These are phyloP conservation scores for Aphanomyces cochlioides DNA, from an alignment of 352 stramenopile genomes.

Conservation along the genomic window DNA sequence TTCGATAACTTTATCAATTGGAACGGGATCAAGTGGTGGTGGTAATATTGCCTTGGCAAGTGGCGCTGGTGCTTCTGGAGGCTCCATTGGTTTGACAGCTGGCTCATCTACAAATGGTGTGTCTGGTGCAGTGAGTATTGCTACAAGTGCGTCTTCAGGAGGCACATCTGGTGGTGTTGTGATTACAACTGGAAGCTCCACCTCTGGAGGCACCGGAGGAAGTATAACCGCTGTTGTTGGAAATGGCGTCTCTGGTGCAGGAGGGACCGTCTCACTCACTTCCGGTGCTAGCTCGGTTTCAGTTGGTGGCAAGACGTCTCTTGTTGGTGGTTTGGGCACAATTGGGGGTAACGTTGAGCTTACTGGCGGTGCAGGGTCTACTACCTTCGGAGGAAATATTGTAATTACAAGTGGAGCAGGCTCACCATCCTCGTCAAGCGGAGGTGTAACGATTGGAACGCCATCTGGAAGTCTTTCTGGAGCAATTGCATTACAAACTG, in stretches of 20 bases:
- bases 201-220: constrained; percentile 32
- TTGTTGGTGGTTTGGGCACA: constrained; percentile 52
- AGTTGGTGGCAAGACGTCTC: constrained; percentile 44
- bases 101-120: constrained; percentile 8
- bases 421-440: constrained; percentile 31
- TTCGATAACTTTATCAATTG: constrained; percentile 28
- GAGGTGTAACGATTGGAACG: constrained; percentile 15
- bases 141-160: constrained; percentile 32
- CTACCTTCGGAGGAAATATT: constrained; percentile 55
- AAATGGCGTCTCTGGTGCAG: constrained; percentile 1
- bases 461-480: constrained; percentile 47
- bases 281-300: constrained; percentile 58
- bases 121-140: neutral
- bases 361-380: constrained; percentile 51
- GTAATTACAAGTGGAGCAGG: constrained; percentile 38
- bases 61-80: constrained; percentile 18
- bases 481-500: constrained; percentile 51
- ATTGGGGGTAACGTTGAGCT: constrained; percentile 78
- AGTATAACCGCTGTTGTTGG: constrained; percentile 29
- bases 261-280: constrained; percentile 41
- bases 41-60: constrained; percentile 21
- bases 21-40: constrained; percentile 34
- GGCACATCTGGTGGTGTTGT: constrained; percentile 37
- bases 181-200: constrained; percentile 32
- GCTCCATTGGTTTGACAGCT: constrained; percentile 1